These are phyloP conservation scores for Thelonectria rubi DNA, from an alignment of 2,329 filamentous ascomycete species.

Conservation along the genomic window DNA sequence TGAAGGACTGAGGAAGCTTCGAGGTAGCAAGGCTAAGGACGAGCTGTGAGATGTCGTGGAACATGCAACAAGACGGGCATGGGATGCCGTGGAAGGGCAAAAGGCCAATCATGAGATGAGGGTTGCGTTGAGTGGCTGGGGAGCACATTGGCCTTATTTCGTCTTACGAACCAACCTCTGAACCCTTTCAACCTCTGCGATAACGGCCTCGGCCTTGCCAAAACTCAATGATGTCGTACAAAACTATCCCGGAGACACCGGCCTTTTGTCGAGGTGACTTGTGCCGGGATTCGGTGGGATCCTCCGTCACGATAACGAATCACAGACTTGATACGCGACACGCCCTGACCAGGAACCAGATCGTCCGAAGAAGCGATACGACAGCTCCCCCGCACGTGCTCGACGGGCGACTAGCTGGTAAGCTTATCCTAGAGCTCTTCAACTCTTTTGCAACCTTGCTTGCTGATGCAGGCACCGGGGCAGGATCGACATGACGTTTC, in stretches of 20 bases:
- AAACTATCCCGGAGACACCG: slow-evolving; percentile 10
- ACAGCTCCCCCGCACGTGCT: slow-evolving; percentile 37
- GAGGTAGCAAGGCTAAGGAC: slow-evolving; percentile 34
- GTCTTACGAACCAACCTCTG: neutral
- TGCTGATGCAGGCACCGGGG: slow-evolving; percentile 20
- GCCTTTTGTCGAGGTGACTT: slow-evolving; percentile 1
- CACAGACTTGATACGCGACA: slow-evolving; percentile 33
- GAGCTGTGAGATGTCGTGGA: slow-evolving; percentile 42
- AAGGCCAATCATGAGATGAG: slow-evolving; percentile 16
- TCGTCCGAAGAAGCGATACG: slow-evolving; percentile 24
- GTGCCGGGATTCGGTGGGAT: slow-evolving; percentile 26
- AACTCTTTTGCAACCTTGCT: slow-evolving; percentile 22
- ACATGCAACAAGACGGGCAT: slow-evolving; percentile 2
- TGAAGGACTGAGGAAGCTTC: slow-evolving; percentile 34
- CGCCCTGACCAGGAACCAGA: slow-evolving; percentile 29
- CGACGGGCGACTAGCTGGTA: slow-evolving; percentile 18
- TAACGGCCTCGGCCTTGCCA: slow-evolving; percentile 8
- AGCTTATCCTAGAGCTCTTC: slow-evolving; percentile 21
- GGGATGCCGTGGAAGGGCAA: neutral
- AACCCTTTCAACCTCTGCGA: neutral
- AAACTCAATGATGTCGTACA: slow-evolving; percentile 8
- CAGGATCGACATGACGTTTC: slow-evolving; percentile 33
- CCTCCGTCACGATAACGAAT: slow-evolving; percentile 31
- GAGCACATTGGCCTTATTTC: neutral
- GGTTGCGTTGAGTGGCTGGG: neutral